These are phyloP conservation scores for Thyridium curvatum DNA, from an alignment of 2,329 filamentous ascomycete genomes.

Conservation along the genomic window DNA sequence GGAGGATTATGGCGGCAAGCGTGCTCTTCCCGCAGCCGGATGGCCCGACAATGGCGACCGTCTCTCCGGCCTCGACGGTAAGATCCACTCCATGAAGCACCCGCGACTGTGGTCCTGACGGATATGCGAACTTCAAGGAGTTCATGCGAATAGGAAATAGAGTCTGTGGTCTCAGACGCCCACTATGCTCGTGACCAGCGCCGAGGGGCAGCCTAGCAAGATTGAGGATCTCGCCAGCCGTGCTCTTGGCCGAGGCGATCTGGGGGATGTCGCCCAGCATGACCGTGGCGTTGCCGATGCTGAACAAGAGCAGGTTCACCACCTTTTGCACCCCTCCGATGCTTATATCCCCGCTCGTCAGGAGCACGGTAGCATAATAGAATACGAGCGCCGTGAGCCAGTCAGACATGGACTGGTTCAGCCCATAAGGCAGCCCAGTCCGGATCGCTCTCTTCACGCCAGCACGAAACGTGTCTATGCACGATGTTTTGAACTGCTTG, in stretches of 20 bases:
- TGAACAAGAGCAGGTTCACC: slow-evolving; percentile 78
- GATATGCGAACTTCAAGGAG: slow-evolving; percentile 67
- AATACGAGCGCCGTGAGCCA: slow-evolving; percentile 76
- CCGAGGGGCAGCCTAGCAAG: slow-evolving; percentile 54
- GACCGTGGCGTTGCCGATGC: slow-evolving; percentile 64
- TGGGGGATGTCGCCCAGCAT: slow-evolving; percentile 75
- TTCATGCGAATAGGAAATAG: slow-evolving; percentile 45
- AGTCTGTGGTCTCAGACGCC: slow-evolving; percentile 9
- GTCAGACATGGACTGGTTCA: slow-evolving; percentile 67
- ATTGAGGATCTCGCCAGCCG: slow-evolving; percentile 65
- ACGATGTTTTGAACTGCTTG: slow-evolving; percentile 50
- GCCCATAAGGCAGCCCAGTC: slow-evolving; percentile 66
- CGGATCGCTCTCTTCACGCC: slow-evolving; percentile 62
- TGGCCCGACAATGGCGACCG: slow-evolving; percentile 71
- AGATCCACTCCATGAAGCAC: slow-evolving; percentile 64
- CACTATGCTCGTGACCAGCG: slow-evolving; percentile 48
- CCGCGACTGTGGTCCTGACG: slow-evolving; percentile 35
- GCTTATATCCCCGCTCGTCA: slow-evolving; percentile 35
- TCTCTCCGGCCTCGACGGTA: slow-evolving; percentile 54
- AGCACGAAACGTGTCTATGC: slow-evolving; percentile 44
- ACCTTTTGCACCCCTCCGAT: slow-evolving; percentile 63
- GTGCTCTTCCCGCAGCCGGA: slow-evolving; percentile 94
- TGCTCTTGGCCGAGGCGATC: slow-evolving; percentile 66
- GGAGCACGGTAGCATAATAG: slow-evolving; percentile 69
- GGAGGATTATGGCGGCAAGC: slow-evolving; percentile 66